Base-by-base conservation (phyloP, 1,284 basidiomycete species). In the Ganoderma leucocontextum region DNA sequence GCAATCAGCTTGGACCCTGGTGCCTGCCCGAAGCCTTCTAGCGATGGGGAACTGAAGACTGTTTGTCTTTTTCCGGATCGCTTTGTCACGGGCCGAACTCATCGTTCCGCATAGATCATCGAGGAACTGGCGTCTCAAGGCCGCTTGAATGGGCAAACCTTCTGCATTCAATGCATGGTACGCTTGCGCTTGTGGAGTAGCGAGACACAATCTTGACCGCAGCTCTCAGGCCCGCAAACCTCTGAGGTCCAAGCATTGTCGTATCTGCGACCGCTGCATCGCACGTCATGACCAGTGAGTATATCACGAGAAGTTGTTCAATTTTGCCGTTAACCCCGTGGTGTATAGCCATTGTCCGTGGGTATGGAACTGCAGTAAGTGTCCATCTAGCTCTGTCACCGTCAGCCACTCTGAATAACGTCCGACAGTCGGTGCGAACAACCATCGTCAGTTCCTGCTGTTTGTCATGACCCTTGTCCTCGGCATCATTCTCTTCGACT, bases 311-410 rank as follows among this genome's bases (percentile, higher is more conserved):
- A 49, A 42, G 44, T 19, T 52, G 29, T 41, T 35, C n/a, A n/a
- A 52, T 60, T 38, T 58, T 25, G 15, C 19, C 59, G 53, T 58
- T 53, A 35, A 60, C 17, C 41, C 25, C 29, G 29, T 67, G 17
- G 15, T 59, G 44, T 68, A 17, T 68, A 96, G 95, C 76, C 97
- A 99, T 77, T 99, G 97, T 76, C 98, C 98, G 9, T 99, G 97
- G 97, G 91, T 99, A n/a, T 98, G 96, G 94, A 99, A 99, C 81
- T 99, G 97, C 79, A 91, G 94, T 95, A 78, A 53, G 92, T 82
- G 4, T 29, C 10, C 39, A 66, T n/a, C 61, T 62, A 64, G 69
- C 47, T 8, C 66, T 44, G 67, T 4, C 62, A 12, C 62, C 38
- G 63, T 42, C 60, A n/a, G 8, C 62, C 71, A 10, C 72, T 6